Evolutionary conservation across 768 basidiomycete genomes (phyloP), one percentile per base, ranked within the genome.

Genomic region (Ramaria sp.): DNA sequence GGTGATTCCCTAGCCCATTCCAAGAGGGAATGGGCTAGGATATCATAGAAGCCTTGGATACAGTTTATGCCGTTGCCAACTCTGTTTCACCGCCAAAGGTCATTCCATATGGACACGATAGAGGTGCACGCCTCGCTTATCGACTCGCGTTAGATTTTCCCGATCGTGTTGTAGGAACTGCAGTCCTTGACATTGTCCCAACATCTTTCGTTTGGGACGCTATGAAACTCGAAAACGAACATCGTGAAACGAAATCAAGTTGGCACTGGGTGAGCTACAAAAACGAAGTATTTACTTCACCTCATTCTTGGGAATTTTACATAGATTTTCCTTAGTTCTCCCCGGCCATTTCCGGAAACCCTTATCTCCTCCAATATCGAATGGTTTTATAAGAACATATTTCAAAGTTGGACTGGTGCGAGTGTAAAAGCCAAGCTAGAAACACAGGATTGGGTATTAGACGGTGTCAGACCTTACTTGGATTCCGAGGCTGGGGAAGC

Each of bases 151-250:
- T 61, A 32, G 56, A 57, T 25, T 57, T 50, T 38, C 60, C 60
- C 3, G 48, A 57, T n/a, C 60, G 59, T 15, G 60, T 61, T 18
- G 38, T 44, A 18, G 60, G 60, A 12, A 13, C 52, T 7, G 60
- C 37, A 16, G 30, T 61, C 16, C 58, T 61, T 12, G 60, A 61
- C 36, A 61, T 61, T 27, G 60, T 61, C 9, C 60, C 60, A 13
- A 57, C 56, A 3, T 41, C 49, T 16, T 57, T 50, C 37, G 56
- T 57, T 12, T 61, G 60, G 60, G 58, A 48, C 20, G 44, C 25
- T 22, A 61, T 61, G 60, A 53, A 52, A 37, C 50, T 59, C 12
- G 39, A 52, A 15, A 57, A 56, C 24, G 32, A 54, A 43, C 60
- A 61, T 51, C 34, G 27, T 5, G 60, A 59, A 38, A 61, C 60